Evolutionary conservation across 2,329 filamentous ascomycete species (phyloP).

Genomic region (Calycina herbarum): DNA sequence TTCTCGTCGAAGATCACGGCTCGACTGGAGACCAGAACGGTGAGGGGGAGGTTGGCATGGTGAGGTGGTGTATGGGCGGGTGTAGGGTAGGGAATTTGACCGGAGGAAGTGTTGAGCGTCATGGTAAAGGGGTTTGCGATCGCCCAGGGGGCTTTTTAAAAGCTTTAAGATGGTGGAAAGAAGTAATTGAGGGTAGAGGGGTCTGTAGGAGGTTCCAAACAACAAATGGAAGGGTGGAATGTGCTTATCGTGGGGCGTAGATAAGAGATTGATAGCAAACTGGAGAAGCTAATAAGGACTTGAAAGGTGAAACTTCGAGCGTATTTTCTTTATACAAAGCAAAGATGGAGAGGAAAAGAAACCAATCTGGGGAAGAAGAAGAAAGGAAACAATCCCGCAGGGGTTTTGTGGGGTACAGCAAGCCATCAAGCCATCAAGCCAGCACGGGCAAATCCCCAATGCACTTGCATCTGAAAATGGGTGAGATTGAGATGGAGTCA

Average conservation of each 20-base stretch:
- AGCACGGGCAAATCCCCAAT: conserved; percentile 13
- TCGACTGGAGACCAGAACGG: conserved; percentile 80
- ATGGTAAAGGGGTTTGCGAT: conserved; percentile 21
- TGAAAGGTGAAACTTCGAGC: conserved; percentile 2
- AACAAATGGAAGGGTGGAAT: conserved; percentile 16
- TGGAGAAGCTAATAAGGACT: conserved; percentile 5
- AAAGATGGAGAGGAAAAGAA: conserved; percentile 13
- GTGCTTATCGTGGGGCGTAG: conserved; percentile 31
- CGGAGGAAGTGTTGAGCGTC: conserved; percentile 19
- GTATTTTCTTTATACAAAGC: conserved; percentile 9
- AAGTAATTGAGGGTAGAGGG: conserved; percentile 5
- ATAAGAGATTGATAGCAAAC: conserved; percentile 19
- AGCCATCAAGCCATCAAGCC: conserved; percentile 3
- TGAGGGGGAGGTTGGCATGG: conserved; percentile 49
- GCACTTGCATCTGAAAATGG: conserved; percentile 25
- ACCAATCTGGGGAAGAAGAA: conserved; percentile 17
- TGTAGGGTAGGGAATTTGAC: conserved; percentile 31
- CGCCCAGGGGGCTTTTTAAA: background rate
- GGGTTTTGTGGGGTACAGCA: conserved; percentile 33
- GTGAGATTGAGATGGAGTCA: background rate
- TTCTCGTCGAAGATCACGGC: conserved; percentile 74
- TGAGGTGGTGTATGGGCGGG: conserved; percentile 35
- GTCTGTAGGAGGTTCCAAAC: background rate
- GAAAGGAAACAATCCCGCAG: conserved; percentile 14
- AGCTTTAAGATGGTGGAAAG: background rate